These are phyloP conservation scores for Kodamaea kaohsiungensis DNA, from an alignment of 805 yeast genomes.

Conservation along the genomic window DNA sequence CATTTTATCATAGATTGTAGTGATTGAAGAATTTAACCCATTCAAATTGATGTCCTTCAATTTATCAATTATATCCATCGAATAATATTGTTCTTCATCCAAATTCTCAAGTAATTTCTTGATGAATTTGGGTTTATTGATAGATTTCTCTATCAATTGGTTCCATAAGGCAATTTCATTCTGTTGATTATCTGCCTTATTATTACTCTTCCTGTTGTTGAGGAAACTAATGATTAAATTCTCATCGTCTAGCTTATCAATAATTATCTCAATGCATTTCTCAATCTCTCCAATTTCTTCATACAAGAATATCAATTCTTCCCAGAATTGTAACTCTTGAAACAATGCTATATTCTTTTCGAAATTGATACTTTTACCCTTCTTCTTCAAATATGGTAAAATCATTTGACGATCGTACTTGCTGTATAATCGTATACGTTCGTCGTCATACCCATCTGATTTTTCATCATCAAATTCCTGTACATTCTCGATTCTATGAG, in stretches of 20 bases:
- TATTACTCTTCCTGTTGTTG: conserved; percentile 2
- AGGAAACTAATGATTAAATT: conserved; percentile 72
- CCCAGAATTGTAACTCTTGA: conserved; percentile 33
- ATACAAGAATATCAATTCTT: conserved; percentile 78
- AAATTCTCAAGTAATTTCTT: conserved; percentile 69
- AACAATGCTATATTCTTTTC: conserved; percentile 57
- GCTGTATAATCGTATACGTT: conserved; percentile 64
- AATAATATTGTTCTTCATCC: conserved; percentile 32
- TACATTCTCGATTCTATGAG: conserved; percentile 23
- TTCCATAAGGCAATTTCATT: conserved; percentile 82
- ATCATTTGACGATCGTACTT: conserved; percentile 57
- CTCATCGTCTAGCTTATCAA: conserved; percentile 77
- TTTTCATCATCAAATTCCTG: conserved; percentile 40
- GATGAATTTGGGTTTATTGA: conserved; percentile 73
- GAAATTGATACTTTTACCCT: conserved; percentile 26
- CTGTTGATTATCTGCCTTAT: conserved; percentile 44
- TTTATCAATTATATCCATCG: conserved; percentile 37
- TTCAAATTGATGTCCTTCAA: conserved; percentile 59
- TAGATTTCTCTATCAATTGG: conserved; percentile 67
- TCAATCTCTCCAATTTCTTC: conserved; percentile 81
- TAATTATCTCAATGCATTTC: conserved; percentile 74
- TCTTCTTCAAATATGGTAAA: conserved; percentile 59
- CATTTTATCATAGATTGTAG: conserved; percentile 63
- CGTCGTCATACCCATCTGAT: conserved; percentile 61
- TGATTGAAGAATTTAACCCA: conserved; percentile 62